These are phyloP conservation scores for Aspergillus panamensis DNA, from an alignment of 495 filamentous ascomycete genomes.

Conservation along the genomic window DNA sequence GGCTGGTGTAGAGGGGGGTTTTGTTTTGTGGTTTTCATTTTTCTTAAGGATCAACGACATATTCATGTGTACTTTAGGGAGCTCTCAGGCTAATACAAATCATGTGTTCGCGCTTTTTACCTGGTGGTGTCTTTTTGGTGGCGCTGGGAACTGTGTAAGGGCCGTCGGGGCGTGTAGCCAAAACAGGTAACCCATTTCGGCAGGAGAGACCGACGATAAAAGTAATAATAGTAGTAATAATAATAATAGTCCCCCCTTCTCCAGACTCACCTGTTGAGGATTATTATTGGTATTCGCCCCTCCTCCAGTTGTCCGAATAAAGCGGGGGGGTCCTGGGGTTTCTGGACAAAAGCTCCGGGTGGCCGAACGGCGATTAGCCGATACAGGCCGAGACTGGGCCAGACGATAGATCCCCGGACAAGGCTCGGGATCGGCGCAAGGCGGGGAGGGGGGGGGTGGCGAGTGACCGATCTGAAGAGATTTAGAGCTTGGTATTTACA, in stretches of 20 bases:
- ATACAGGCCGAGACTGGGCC: conserved; percentile 32
- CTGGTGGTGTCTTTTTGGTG: not conserved
- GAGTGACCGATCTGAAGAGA: too few relatives aligned
- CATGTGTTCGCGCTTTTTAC: not conserved
- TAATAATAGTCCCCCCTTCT: not conserved
- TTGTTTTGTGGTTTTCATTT: conserved; percentile 9
- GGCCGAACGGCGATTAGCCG: conserved; percentile 37
- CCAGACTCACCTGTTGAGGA: not conserved
- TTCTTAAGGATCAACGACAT: conserved; percentile 9
- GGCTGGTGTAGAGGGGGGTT: conserved; percentile 14
- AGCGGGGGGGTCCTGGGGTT: not conserved
- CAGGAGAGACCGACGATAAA: too few relatives aligned
- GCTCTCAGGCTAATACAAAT: not conserved
- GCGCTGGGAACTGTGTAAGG: too few relatives aligned
- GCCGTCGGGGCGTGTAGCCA: too few relatives aligned
- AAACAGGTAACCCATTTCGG: too few relatives aligned
- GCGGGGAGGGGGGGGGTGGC: not conserved
- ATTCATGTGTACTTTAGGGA: conserved; percentile 13
- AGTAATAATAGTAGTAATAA: too few relatives aligned
- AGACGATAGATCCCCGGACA: conserved; percentile 21
- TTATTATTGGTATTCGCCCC: not conserved
- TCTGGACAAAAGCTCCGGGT: conserved; percentile 31
- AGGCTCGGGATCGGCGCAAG: conserved; percentile 12
- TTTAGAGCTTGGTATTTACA: too few relatives aligned
- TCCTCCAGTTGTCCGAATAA: not conserved